Base-by-base conservation (phyloP, 2,329 filamentous ascomycete genomes). In the Metarhizium album region DNA sequence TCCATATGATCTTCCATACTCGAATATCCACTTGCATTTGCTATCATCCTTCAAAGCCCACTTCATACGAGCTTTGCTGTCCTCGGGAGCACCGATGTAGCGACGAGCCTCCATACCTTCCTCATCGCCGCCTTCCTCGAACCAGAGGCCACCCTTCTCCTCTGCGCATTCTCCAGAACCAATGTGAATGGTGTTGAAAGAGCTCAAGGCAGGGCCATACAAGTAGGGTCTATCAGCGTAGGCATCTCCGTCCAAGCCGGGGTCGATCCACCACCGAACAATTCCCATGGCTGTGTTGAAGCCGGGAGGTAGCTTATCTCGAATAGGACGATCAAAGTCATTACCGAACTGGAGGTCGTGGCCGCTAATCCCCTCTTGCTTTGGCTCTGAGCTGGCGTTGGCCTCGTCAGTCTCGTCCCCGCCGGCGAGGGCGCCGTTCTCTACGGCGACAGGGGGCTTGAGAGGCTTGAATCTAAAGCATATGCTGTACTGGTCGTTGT, bases 261-360 rank as follows among this genome's bases (percentile, higher is more conserved):
- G 91, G 63, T 98, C 91, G 46, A 97, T 85, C 72, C 83, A 87
- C 86, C 87, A 94, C 59, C 87, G 87, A 27, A 95, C 87, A 42
- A 95, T 84, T 48, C 82, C 83, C 67, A 96, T 82, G 0, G 90
- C 90, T 9, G 87, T 84, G 62, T 81, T 82, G 67, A 95, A 95
- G 0, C 91, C 90, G 0, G 88, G 87, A 0, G 93, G 91, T 2
- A 98, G 74, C 16, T 83, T 80, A 63, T 95, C 86, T 29, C 89
- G 80, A 59, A 98, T 93, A 0, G 93, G 88, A 47, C 86, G 80
- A 62, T 95, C 90, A 64, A 97, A 96, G 72, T 96, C 90, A 66
- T 97, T 97, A 42, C 91, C 93, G 60, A 95, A 95, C 49, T 96
- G 82, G 2, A 98, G 74, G 55, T 94, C 83, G 24, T 79, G 68